Conservation (phyloP, 345 rosid genomes). For the Pistacia vera region DNA sequence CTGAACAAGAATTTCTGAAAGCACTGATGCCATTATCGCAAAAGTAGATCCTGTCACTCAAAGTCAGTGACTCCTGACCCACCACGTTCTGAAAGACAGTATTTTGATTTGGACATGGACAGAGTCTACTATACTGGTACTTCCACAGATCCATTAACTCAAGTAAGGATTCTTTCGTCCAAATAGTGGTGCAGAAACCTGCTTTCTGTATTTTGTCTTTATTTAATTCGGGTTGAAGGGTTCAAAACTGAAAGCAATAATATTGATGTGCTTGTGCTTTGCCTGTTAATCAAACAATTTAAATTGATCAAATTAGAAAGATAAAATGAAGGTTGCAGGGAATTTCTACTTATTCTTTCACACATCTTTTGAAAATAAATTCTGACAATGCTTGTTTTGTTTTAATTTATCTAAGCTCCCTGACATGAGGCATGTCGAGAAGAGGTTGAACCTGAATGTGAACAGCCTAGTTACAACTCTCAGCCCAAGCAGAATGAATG, state of each 20-base stretch:
- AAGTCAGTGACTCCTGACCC: slow-evolving; percentile 73
- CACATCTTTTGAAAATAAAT: background rate
- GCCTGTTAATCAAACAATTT: background rate
- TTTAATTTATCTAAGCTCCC: slow-evolving; percentile 27
- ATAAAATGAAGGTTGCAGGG: background rate
- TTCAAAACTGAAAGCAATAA: background rate
- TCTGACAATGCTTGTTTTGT: slow-evolving; percentile 16
- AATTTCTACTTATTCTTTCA: slow-evolving; percentile 4
- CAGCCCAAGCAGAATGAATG: slow-evolving; percentile 29
- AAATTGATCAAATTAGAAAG: background rate
- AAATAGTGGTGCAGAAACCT: background rate
- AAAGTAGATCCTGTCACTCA: slow-evolving; percentile 75
- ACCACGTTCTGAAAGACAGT: slow-evolving; percentile 41
- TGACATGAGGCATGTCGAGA: slow-evolving; percentile 38
- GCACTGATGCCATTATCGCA: slow-evolving; percentile 29
- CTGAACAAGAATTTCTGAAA: slow-evolving; percentile 54
- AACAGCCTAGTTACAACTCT: slow-evolving; percentile 23
- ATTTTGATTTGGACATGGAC: slow-evolving; percentile 32
- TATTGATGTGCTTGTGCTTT: background rate
- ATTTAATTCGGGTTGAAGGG: slow-evolving; percentile 3
- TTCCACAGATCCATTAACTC: slow-evolving; percentile 27
- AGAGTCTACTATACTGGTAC: slow-evolving; percentile 27
- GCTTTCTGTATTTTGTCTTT: background rate
- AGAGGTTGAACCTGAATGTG: slow-evolving; percentile 45
- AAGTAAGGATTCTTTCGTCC: slow-evolving; percentile 42